These are phyloP conservation scores for Ascodesmis nigricans DNA, from an alignment of 495 filamentous ascomycete species.

Conservation along the genomic window DNA sequence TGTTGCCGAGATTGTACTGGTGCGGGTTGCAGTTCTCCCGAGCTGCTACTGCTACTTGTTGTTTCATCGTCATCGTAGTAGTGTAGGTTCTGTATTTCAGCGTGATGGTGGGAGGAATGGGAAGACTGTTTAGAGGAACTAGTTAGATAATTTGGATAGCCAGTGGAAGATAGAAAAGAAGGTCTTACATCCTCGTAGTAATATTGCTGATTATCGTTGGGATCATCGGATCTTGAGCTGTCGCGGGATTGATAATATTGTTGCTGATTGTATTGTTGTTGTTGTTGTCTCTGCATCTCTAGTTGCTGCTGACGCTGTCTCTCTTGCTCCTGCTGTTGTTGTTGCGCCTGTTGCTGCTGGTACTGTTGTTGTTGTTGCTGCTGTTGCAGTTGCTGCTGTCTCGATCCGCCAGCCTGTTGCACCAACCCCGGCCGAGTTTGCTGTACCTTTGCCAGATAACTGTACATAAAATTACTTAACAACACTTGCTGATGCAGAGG, in stretches of 20 bases:
- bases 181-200: conserved; percentile 20
- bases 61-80: conserved; percentile 27
- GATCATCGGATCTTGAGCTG: too few relatives aligned
- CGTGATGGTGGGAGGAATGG: conserved; percentile 9
- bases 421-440: conserved; percentile 82
- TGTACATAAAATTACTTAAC: conserved; percentile 99
- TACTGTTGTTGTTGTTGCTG: conserved; percentile 40
- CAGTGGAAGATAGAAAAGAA: background rate
- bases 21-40: conserved; percentile 36
- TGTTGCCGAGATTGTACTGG: conserved; percentile 33
- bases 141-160: conserved; percentile 12
- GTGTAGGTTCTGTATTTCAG: conserved; percentile 23
- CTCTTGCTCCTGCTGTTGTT: conserved; percentile 23
- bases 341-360: conserved; percentile 29
- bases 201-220: conserved; percentile 33
- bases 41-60: background rate
- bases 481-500: conserved; percentile 88
- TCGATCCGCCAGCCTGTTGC: conserved; percentile 37
- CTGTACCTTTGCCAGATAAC: conserved; percentile 94
- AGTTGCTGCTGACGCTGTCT: too few relatives aligned
- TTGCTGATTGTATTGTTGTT: too few relatives aligned
- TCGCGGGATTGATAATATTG: too few relatives aligned
- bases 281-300: too few relatives aligned
- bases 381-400: conserved; percentile 38
- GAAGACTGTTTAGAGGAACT: conserved; percentile 9